Base-by-base conservation (phyloP, 163 green algal genomes). In the Chlamydomonas reinhardtii region DNA sequence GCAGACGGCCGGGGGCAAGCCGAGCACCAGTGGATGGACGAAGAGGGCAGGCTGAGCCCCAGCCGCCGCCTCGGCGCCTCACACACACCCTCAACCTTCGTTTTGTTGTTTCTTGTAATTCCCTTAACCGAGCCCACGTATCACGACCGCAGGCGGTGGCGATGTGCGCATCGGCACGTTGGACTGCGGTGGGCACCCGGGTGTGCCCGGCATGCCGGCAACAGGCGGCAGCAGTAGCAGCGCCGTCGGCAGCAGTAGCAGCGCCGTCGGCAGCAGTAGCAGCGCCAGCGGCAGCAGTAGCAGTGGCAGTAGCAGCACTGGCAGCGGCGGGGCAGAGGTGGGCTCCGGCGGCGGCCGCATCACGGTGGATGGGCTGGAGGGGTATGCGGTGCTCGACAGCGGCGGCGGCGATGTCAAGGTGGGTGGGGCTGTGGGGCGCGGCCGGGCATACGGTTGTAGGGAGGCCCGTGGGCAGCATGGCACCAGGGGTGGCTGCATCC, bases 391-490 rank as follows among this genome's bases (percentile, higher is more conserved):
- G 25, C 66, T 78, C 11, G 69, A 78, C 68, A 86, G 79, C 69
- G 79, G 79, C 24, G 79, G 79, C 25, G 79, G 79, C 4, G 27
- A 34, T 8, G 39, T 86, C 69, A 72, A 72, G 79, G 77, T 84
- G 65, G 25, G 77, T n/a, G 34, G 27, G 48, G 48, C 48, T 56
- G 48, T 17, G 2, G 48, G 39, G 39, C 39, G 39, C 39, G 39
- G 8, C 5, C 39, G 39, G 39, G 39, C 39, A 8, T 48, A n/a
- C n/a, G n/a, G 39, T 48, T 5, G 39, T 8, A 48, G 8, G 39
- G 39, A 8, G 39, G 39, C 39, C 39, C 5, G 8, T n/a, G n/a
- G n/a, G n/a, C n/a, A n/a, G n/a, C n/a, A 48, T 48, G 39, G 39
- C 39, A 48, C n/a, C n/a, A n/a, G n/a, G n/a, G n/a, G n/a, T n/a